Base-by-base conservation (phyloP, 805 yeast genomes). In the Candida montana region DNA sequence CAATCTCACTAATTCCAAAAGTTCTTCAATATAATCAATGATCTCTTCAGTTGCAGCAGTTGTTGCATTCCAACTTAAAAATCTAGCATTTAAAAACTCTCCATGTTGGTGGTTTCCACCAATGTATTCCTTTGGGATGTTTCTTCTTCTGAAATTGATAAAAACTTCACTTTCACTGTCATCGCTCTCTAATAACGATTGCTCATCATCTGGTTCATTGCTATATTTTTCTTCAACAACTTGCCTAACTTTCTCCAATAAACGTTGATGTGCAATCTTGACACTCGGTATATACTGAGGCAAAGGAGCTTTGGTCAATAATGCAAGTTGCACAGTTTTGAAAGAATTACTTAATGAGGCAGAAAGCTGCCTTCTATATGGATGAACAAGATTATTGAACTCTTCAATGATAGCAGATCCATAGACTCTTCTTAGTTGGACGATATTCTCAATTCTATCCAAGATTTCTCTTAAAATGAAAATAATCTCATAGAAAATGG, bases 221-320 rank as follows among this genome's bases (percentile, higher is more conserved):
- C 48, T 49, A 31, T 62, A 58, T 42, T 52, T 63, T 3, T 42
- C 35, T 23, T 57, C 49, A 27, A 73, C 47, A 0, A 67, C 57
- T 34, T 67, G 66, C 19, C 69, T 55, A 1, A 72, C 74, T 43
- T 66, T 65, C 39, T 65, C 64, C 7, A 74, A 63, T 16, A 73
- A 47, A 39, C 77, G 62, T 39, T 69, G 52, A 32, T 74, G 78
- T 1, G 78, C 67, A 33, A 71, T 62, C 46, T 72, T 62, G 2
- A 74, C 63, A 50, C 77, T 71, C 2, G 79, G 78, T 16, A 74
- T 41, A 49, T 62, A 72, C 45, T 72, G 78, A 2, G 79, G 79
- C 21, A 74, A 41, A 2, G 79, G 78, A 1, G 65, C 53, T 44
- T 72, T 73, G 33, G 61, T 69, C 7, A 53, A 36, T n/a, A 72